phyloP scores from a whole-genome alignment of 345 rosid species.

The Syzygium aromaticum region DNA sequence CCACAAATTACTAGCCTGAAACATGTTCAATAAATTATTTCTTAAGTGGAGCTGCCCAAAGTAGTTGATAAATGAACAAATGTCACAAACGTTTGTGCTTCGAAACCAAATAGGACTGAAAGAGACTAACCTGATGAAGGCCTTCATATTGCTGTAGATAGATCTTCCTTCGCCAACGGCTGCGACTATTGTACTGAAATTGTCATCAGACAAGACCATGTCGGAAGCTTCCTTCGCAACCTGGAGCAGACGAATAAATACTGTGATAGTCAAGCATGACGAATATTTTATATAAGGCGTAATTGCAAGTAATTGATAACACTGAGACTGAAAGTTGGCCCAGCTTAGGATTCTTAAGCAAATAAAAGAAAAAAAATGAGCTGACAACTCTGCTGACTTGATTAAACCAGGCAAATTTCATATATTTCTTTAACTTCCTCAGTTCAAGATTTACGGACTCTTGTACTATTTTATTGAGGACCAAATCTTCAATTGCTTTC shows the following conservation, averaged over 20 bases:
- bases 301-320: neutral
- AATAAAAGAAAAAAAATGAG: neutral
- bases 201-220: slow-evolving; percentile 77
- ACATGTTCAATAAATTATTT: neutral
- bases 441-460: neutral
- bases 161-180: slow-evolving; percentile 78
- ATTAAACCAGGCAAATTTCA: neutral
- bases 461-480: neutral
- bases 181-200: slow-evolving; percentile 63
- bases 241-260: slow-evolving; percentile 10
- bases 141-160: slow-evolving; percentile 69
- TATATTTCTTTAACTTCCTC: neutral
- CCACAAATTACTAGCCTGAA: neutral
- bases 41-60: neutral
- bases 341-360: neutral
- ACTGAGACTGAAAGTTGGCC: neutral
- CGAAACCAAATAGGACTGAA: neutral
- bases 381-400: neutral
- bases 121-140: slow-evolving; percentile 51
- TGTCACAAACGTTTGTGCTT: neutral
- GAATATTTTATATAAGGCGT: neutral
- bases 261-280: neutral
- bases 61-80: neutral
- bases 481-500: neutral
- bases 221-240: slow-evolving; percentile 85